Conservation (phyloP, 202 grass and related monocot genomes). For the Musa balbisiana region DNA sequence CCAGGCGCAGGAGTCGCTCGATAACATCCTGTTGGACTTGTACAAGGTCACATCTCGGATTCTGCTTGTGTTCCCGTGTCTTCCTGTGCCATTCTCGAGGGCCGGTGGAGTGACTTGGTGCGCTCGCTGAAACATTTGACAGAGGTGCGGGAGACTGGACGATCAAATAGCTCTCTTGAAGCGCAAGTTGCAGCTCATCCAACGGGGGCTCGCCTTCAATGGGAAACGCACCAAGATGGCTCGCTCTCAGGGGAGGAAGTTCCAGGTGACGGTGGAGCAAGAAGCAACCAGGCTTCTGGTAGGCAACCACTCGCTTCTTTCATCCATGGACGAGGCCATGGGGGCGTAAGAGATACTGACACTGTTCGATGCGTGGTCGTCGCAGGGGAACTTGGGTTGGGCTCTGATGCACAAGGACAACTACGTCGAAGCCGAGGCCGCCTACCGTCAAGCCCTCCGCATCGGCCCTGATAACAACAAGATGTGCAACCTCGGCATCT, state of each 20-base stretch:
- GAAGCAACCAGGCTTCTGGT: conserved; percentile 92
- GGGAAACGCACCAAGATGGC: conserved; percentile 92
- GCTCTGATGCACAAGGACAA: conserved; percentile 97
- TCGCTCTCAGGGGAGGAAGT: conserved; percentile 83
- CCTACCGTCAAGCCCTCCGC: conserved; percentile 64
- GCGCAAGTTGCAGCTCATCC: conserved; percentile 78
- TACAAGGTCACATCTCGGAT: conserved; percentile 51
- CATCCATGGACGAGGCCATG: neutral
- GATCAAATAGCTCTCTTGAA: conserved; percentile 82
- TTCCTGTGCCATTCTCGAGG: neutral
- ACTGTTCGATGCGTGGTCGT: neutral
- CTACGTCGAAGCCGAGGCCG: conserved; percentile 79
- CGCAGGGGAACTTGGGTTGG: conserved; percentile 94
- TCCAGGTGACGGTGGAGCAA: conserved; percentile 94
- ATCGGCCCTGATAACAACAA: conserved; percentile 95
- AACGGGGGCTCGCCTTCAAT: conserved; percentile 78
- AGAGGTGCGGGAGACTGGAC: conserved; percentile 85
- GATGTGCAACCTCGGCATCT: conserved; percentile 98
- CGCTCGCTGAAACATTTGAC: neutral
- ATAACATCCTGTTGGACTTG: conserved; percentile 92
- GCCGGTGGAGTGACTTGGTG: neutral
- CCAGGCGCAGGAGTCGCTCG: conserved; percentile 91
- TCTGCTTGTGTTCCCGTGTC: neutral
- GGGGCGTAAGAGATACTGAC: neutral
- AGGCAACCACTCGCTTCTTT: neutral